These are phyloP conservation scores for Coemansia sp. DNA, from an alignment of 192 early-diverging fungal species.

Conservation along the genomic window DNA sequence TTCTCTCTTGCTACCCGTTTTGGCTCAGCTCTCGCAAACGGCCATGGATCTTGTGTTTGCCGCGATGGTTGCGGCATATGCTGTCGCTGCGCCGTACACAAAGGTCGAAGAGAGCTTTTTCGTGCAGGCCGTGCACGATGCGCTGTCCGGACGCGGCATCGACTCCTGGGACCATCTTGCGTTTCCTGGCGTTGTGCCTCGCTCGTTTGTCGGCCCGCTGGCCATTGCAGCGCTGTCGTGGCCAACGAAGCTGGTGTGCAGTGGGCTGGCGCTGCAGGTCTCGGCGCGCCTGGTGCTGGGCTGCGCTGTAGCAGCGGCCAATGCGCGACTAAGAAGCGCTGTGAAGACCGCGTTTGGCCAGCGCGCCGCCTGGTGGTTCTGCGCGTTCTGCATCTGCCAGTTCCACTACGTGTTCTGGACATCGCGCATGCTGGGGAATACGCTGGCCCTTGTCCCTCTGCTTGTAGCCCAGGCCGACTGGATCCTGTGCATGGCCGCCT, in stretches of 20 bases:
- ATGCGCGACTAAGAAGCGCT: conserved; percentile 57
- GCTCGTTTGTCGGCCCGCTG: conserved; percentile 87
- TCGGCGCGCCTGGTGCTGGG: conserved; percentile 48
- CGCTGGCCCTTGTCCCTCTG: conserved; percentile 73
- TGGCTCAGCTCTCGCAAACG: background rate
- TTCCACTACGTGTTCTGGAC: conserved; percentile 93
- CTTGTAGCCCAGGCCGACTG: conserved; percentile 56
- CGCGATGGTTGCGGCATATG: conserved; percentile 29
- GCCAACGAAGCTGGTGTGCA: conserved; percentile 24
- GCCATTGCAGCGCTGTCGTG: conserved; percentile 53
- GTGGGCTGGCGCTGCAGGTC: conserved; percentile 24
- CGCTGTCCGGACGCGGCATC: conserved; percentile 61
- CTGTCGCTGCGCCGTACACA: conserved; percentile 67
- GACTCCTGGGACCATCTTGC: conserved; percentile 78
- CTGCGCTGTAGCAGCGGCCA: conserved; percentile 56
- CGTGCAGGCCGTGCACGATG: conserved; percentile 89
- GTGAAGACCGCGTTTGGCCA: conserved; percentile 62
- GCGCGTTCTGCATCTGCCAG: conserved; percentile 65
- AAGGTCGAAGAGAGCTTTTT: conserved; percentile 99
- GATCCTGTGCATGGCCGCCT: conserved; percentile 28
- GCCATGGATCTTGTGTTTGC: conserved; percentile 24
- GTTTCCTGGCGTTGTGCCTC: conserved; percentile 94
- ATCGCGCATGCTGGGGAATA: conserved; percentile 84
- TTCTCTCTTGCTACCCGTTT: no score
- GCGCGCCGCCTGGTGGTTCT: conserved; percentile 32